Evolutionary conservation across 1,284 basidiomycete species (phyloP).

Genomic region (Anthracocystis panici-leucophaei): DNA sequence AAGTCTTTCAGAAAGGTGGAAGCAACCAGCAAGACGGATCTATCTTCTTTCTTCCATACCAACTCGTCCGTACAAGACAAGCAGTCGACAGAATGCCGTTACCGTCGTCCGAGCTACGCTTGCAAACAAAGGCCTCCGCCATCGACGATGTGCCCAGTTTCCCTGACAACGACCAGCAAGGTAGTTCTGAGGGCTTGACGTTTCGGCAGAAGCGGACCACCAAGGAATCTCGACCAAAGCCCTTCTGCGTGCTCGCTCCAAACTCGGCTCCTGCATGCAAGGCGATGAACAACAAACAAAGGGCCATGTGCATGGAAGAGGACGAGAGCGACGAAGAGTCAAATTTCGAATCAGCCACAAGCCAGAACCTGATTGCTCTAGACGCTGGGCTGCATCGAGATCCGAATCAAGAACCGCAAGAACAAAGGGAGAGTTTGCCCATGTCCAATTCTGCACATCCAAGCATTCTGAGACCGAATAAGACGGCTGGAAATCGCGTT

Average conservation of each 20-base stretch:
- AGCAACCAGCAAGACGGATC: background rate
- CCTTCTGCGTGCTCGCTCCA: constrained; percentile 2
- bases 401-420: background rate
- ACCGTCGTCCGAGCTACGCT: background rate
- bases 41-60: background rate
- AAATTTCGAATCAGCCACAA: background rate
- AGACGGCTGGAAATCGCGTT: background rate
- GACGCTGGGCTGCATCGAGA: background rate
- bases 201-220: constrained; percentile 1
- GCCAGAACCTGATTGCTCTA: background rate
- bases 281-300: background rate
- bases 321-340: constrained; percentile 5
- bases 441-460: constrained; percentile 13
- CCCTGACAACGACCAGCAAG: background rate
- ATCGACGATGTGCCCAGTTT: constrained; percentile 22
- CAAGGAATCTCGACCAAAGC: constrained; percentile 9
- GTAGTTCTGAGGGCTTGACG: constrained; percentile 5
- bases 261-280: no score
- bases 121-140: constrained; percentile 15
- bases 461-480: constrained; percentile 3
- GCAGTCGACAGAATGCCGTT: background rate
- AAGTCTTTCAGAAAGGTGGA: background rate
- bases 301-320: background rate
- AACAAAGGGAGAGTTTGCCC: constrained; percentile 12
- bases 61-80: background rate